Conservation (phyloP, 306 rosid genomes). For the Crotalaria pallida region DNA sequence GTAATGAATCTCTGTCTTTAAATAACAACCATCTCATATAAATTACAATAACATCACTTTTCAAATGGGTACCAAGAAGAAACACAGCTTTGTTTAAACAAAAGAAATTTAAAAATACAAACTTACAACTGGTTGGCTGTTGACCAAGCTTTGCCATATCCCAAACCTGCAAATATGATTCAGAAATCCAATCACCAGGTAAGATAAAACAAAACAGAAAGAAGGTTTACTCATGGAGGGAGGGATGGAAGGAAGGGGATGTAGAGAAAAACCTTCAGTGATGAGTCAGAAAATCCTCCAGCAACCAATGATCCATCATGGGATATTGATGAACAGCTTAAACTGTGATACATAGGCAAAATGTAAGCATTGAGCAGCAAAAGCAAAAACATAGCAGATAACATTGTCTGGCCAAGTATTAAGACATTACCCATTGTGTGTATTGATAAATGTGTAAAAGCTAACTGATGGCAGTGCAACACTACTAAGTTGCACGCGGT, state of each 20-base stretch:
- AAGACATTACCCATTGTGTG: constrained; percentile 73
- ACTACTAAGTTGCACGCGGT: constrained; percentile 90
- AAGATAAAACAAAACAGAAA: constrained; percentile 10
- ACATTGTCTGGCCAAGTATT: not conserved
- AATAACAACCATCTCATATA: not conserved
- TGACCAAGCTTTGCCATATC: constrained; percentile 98
- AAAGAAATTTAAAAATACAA: constrained; percentile 7
- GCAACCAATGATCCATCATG: constrained; percentile 92
- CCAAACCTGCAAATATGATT: constrained; percentile 63
- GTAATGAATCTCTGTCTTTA: not conserved
- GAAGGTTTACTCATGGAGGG: not conserved
- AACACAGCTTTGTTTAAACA: not conserved
- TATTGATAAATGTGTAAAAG: constrained; percentile 81
- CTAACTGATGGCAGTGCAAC: constrained; percentile 91
- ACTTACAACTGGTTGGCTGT: constrained; percentile 62
- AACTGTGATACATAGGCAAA: constrained; percentile 40
- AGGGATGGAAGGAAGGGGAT: not conserved
- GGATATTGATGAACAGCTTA: constrained; percentile 92
- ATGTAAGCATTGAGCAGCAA: constrained; percentile 18
- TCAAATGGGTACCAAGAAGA: not conserved
- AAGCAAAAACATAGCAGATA: constrained; percentile 17
- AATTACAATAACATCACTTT: not conserved
- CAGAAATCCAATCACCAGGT: not conserved
- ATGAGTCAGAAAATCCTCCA: constrained; percentile 95
- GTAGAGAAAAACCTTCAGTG: constrained; percentile 57